Percentiles rank a stretch among this genome's conserved stretches.
These are phyloP conservation scores for Boletus bicolor DNA, from an alignment of 768 basidiomycete species.

Conservation along the genomic window DNA sequence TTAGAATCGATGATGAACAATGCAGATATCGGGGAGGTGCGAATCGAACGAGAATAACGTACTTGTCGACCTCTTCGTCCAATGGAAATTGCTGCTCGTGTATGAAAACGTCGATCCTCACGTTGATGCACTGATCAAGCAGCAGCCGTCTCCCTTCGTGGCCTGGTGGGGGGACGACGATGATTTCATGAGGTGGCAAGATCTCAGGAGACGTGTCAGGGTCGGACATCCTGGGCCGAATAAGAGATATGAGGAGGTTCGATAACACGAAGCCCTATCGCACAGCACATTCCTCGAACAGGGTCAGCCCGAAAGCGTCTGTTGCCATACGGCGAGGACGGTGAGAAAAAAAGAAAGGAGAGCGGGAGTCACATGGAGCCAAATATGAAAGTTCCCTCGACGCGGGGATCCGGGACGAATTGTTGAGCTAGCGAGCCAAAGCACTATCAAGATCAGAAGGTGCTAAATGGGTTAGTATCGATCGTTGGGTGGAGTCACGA, in stretches of 20 bases:
- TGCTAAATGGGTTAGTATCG: neutral
- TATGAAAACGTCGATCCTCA: conserved; percentile 50
- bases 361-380: conserved; percentile 15
- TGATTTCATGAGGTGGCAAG: conserved; percentile 54
- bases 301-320: neutral
- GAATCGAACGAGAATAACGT: conserved; percentile 24
- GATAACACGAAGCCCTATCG: conserved; percentile 6
- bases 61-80: conserved; percentile 77
- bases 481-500: neutral
- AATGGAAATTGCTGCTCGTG: conserved; percentile 62
- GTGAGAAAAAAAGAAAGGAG: neutral
- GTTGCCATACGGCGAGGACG: conserved; percentile 1
- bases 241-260: neutral
- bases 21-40: conserved; percentile 6
- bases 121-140: conserved; percentile 61
- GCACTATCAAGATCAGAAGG: conserved; percentile 9
- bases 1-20: conserved; percentile 8
- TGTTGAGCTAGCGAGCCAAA: conserved; percentile 8
- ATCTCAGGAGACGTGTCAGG: conserved; percentile 7
- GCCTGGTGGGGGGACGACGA: conserved; percentile 41
- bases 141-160: conserved; percentile 42
- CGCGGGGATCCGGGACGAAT: conserved; percentile 11
- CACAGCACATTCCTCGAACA: conserved; percentile 20
- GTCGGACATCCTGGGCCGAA: conserved; percentile 14
- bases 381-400: conserved; percentile 12